A percentile compares a stretch with the other conserved stretches of the same genome.
These are phyloP conservation scores for Solanum corneliomulleri DNA, from an alignment of 257 asterid genomes.

Conservation along the genomic window DNA sequence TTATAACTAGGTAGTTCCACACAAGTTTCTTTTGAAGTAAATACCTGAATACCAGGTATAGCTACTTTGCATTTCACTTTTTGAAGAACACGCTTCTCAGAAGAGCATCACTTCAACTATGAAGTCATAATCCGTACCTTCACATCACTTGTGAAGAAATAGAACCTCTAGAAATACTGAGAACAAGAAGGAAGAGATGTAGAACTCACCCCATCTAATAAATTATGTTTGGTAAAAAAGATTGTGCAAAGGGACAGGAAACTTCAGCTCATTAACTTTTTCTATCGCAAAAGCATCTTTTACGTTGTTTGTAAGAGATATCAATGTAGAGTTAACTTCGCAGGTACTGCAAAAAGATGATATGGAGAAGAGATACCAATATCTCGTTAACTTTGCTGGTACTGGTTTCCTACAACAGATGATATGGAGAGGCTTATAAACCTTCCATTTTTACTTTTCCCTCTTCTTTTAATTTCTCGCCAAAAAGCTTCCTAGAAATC, in stretches of 20 bases:
- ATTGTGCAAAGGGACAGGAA: not conserved
- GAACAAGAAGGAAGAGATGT: not conserved
- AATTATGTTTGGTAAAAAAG: not conserved
- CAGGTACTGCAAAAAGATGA: not conserved
- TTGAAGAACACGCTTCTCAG: not conserved
- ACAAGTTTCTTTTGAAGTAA: not conserved
- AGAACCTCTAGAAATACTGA: not conserved
- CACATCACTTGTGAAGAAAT: not conserved
- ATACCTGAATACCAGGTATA: not conserved
- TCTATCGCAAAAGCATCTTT: not conserved
- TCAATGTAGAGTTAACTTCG: not conserved
- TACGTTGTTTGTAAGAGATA: not conserved
- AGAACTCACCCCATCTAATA: not conserved
- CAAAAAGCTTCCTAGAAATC: not conserved
- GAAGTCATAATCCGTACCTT: not conserved
- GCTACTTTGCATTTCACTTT: not conserved
- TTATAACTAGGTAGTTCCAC: not conserved
- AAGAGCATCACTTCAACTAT: not conserved
- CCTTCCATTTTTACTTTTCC: not conserved
- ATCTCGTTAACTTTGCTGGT: not conserved
- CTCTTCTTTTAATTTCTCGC: not conserved
- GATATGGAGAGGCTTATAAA: not conserved
- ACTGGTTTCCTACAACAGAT: not conserved
- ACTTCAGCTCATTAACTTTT: not conserved
- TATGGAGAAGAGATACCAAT: not conserved